A percentile compares a stretch with the other conserved stretches of the same genome.
phyloP scores from a whole-genome alignment of 306 rosid species.

The Sesbania bispinosa region DNA sequence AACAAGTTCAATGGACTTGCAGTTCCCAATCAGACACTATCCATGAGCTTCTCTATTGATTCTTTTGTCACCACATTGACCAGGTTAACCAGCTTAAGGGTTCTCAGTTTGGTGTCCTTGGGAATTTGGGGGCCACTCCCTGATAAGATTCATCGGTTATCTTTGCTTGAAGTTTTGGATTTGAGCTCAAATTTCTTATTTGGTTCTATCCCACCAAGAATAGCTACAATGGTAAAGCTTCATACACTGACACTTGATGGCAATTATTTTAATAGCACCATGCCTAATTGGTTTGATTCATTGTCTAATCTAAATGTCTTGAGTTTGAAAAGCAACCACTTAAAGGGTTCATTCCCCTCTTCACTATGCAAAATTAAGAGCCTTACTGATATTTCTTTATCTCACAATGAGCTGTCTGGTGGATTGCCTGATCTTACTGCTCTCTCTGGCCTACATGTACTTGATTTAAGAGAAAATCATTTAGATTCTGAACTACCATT shows the following conservation, averaged over 20 bases:
- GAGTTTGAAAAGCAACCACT: conserved; percentile 61
- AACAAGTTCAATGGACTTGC: conserved; percentile 59
- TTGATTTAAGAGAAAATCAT: conserved; percentile 67
- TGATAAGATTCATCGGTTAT: conserved; percentile 72
- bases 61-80: conserved; percentile 73
- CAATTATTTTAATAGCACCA: conserved; percentile 59
- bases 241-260: conserved; percentile 51
- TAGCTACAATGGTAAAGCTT: conserved; percentile 61
- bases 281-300: conserved; percentile 67
- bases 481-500: conserved; percentile 63
- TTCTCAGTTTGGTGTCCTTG: conserved; percentile 74
- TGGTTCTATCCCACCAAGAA: conserved; percentile 64
- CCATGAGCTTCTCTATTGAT: conserved; percentile 60
- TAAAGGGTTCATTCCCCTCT: conserved; percentile 64
- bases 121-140: conserved; percentile 87
- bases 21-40: conserved; percentile 61
- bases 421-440: conserved; percentile 54
- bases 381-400: conserved; percentile 57
- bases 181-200: conserved; percentile 85
- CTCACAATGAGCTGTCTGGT: conserved; percentile 77
- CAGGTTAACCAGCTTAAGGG: conserved; percentile 65
- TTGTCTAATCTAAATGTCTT: conserved; percentile 58
- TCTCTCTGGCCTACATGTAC: conserved; percentile 50
- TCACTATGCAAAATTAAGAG: conserved; percentile 52
- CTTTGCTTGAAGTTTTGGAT: conserved; percentile 66